phyloP scores from a whole-genome alignment of 306 rosid genomes.

The Morella rubra region DNA sequence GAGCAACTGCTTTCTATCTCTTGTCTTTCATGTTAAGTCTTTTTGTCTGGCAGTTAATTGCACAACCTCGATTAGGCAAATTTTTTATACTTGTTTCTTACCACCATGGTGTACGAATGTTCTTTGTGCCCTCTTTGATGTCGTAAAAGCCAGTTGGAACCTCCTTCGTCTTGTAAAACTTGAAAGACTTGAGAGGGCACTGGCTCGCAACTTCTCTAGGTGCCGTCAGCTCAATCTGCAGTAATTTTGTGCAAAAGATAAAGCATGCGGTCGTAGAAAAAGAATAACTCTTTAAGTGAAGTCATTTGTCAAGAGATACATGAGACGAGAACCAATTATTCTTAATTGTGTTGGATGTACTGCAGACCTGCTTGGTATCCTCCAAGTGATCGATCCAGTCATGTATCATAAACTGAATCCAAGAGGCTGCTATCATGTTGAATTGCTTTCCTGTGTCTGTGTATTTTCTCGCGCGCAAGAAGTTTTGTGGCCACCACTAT shows the following conservation, averaged over 20 bases:
- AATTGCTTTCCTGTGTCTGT: slow-evolving; percentile 61
- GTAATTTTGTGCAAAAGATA: background rate
- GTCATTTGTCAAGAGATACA: background rate
- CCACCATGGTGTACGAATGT: slow-evolving; percentile 67
- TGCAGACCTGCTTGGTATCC: slow-evolving; percentile 42
- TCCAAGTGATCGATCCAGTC: slow-evolving; percentile 68
- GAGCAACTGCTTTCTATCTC: too few relatives aligned
- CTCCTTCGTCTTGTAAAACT: slow-evolving; percentile 53
- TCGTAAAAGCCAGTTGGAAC: slow-evolving; percentile 41
- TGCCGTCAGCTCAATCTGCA: slow-evolving; percentile 43
- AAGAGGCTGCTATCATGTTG: slow-evolving; percentile 61
- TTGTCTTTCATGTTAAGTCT: background rate
- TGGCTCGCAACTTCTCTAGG: slow-evolving; percentile 46
- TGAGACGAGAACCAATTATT: background rate
- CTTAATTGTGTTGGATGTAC: background rate
- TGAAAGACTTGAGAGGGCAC: slow-evolving; percentile 58
- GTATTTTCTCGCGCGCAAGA: slow-evolving; percentile 36
- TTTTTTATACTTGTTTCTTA: slow-evolving; percentile 11
- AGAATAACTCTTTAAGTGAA: background rate
- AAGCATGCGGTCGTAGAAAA: background rate
- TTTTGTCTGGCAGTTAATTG: background rate
- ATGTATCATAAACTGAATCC: slow-evolving; percentile 71
- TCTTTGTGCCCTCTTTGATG: slow-evolving; percentile 34
- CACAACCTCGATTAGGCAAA: background rate
- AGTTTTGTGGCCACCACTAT: slow-evolving; percentile 55